Evolutionary conservation across 1,284 basidiomycete genomes (phyloP).

Genomic region (Tetrapyrgos nigripes): DNA sequence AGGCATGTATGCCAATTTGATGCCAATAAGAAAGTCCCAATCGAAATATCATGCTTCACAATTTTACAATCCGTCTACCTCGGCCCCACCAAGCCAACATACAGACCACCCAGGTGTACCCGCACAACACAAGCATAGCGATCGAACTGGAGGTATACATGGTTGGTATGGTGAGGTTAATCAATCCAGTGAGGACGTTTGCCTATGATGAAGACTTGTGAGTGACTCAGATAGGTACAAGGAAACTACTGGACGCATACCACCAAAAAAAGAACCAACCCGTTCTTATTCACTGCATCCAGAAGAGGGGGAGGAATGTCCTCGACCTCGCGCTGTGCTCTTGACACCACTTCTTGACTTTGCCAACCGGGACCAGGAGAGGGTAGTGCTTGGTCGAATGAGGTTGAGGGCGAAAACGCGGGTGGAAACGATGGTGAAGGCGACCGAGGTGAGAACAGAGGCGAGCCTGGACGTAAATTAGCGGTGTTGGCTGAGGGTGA

Average conservation of each 20-base stretch:
- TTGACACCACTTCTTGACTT: too few species aligned
- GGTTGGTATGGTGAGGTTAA: constrained; percentile 84
- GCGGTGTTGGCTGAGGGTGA: too few species aligned
- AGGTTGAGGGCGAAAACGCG: background rate
- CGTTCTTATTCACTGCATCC: constrained; percentile 85
- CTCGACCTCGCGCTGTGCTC: background rate
- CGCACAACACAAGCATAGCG: constrained; percentile 70
- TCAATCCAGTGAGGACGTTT: constrained; percentile 85
- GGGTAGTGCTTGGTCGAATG: background rate
- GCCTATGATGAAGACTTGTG: too few species aligned
- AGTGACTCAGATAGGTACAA: too few species aligned
- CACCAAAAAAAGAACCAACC: constrained; percentile 81
- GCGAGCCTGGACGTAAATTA: background rate
- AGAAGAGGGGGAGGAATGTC: constrained; percentile 63
- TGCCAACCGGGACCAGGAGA: background rate
- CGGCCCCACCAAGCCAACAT: constrained; percentile 63
- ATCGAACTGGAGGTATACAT: constrained; percentile 73
- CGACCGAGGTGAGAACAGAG: background rate
- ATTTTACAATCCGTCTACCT: constrained; percentile 19
- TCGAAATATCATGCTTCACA: background rate
- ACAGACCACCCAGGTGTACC: constrained; percentile 70
- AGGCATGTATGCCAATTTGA: too few species aligned
- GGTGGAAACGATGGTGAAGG: background rate
- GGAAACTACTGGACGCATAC: constrained; percentile 52
- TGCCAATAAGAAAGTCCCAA: too few species aligned